Conservation (phyloP, 345 rosid genomes). For the Gynandropsis gynandra region DNA sequence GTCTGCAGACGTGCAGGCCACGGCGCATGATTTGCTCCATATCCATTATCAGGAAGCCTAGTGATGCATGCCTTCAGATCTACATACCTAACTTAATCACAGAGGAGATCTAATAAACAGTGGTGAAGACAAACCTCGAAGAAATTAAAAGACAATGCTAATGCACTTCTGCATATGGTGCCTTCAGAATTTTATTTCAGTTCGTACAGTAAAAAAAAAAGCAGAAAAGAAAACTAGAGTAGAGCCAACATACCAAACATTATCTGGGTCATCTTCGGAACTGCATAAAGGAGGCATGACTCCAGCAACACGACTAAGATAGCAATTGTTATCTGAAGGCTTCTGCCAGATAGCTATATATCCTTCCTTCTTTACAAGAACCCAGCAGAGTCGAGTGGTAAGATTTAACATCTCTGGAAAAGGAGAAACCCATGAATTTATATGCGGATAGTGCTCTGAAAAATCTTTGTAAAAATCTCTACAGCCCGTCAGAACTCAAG, state of each 20-base stretch:
- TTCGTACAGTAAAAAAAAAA: too few relatives aligned
- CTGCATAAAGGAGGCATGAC: conserved; percentile 64
- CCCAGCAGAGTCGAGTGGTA: conserved; percentile 87
- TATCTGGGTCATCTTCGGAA: conserved; percentile 74
- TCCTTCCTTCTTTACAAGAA: conserved; percentile 88
- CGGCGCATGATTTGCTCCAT: conserved; percentile 56
- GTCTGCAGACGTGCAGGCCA: conserved; percentile 85
- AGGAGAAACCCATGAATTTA: conserved; percentile 13
- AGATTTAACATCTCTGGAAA: conserved; percentile 87
- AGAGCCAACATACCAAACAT: conserved; percentile 61
- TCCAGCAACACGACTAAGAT: conserved; percentile 63
- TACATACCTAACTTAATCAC: conserved; percentile 51
- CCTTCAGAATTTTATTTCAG: too few relatives aligned
- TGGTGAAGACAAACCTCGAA: conserved; percentile 6
- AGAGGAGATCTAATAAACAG: conserved; percentile 4
- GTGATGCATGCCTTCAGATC: conserved; percentile 81
- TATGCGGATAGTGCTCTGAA: background rate
- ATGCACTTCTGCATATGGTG: too few relatives aligned
- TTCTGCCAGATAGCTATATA: conserved; percentile 93
- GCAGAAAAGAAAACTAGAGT: too few relatives aligned
- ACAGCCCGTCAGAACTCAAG: background rate
- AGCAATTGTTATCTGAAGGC: conserved; percentile 73
- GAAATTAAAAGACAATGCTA: conserved; percentile 5
- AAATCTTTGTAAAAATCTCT: background rate
- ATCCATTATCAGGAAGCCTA: conserved; percentile 76